Conservation (phyloP, 164 flowering plant species). For the Nelumbo lutea region DNA sequence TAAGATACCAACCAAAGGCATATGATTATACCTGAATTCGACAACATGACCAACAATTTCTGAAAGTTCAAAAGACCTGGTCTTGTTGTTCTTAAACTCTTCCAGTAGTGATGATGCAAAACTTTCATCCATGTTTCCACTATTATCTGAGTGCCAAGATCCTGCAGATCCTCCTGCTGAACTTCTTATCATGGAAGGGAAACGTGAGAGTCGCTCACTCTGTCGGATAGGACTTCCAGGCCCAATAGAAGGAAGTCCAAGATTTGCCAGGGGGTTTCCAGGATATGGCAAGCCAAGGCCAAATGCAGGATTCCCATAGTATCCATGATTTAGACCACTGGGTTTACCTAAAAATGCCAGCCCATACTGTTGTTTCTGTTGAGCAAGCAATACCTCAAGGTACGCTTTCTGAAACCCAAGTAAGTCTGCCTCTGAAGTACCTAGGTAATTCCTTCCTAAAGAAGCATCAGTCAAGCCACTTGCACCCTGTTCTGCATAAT, state of each 20-base stretch:
- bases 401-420: constrained; percentile 52
- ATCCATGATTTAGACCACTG: constrained; percentile 39
- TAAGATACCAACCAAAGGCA: constrained; percentile 3
- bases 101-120: constrained; percentile 52
- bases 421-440: constrained; percentile 40
- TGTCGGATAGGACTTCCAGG: constrained; percentile 35
- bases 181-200: constrained; percentile 40
- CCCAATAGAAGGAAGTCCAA: constrained; percentile 32
- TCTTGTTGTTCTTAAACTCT: constrained; percentile 75
- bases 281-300: constrained; percentile 43
- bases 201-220: constrained; percentile 34
- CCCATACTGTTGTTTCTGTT: constrained; percentile 53
- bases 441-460: constrained; percentile 26
- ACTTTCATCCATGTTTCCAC: constrained; percentile 38
- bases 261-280: constrained; percentile 29
- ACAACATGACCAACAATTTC: constrained; percentile 76
- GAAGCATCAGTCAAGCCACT: constrained; percentile 27
- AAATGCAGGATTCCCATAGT: constrained; percentile 36
- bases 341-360: constrained; percentile 32
- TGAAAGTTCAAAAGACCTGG: constrained; percentile 63
- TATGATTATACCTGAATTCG: constrained; percentile 70
- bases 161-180: constrained; percentile 35
- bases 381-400: constrained; percentile 49
- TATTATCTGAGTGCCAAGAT: constrained; percentile 42
- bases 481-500: constrained; percentile 24